A percentile compares a stretch with the other conserved stretches of the same genome.
These are phyloP conservation scores for Herpetomonas muscarum DNA, from an alignment of 208 protist species.

Conservation along the genomic window DNA sequence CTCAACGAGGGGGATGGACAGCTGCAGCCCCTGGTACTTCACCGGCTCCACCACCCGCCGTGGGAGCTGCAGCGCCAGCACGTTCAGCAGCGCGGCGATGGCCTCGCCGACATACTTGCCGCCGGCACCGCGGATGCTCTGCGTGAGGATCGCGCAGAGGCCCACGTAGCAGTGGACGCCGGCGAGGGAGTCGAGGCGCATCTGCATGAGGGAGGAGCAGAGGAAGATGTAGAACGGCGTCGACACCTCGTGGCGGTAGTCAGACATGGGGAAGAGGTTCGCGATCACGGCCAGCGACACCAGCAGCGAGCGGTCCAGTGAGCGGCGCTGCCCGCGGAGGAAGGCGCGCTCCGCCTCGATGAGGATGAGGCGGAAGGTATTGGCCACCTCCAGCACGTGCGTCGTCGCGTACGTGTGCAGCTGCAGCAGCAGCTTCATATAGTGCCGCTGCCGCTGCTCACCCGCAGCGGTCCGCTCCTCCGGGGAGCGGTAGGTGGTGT, in stretches of 20 bases:
- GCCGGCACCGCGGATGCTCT: constrained; percentile 20
- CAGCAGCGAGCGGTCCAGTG: constrained; percentile 29
- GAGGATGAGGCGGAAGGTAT: constrained; percentile 68
- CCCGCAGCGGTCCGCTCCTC: constrained; percentile 5
- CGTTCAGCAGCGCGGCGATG: constrained; percentile 58
- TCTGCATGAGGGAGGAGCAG: constrained; percentile 61
- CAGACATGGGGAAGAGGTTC: constrained; percentile 68
- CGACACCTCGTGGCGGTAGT: constrained; percentile 76
- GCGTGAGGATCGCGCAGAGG: constrained; percentile 40
- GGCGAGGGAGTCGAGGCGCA: constrained; percentile 39
- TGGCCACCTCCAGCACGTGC: constrained; percentile 53
- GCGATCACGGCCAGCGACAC: constrained; percentile 63
- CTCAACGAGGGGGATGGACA: constrained; percentile 62
- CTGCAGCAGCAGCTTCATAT: constrained; percentile 35
- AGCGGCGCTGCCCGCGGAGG: constrained; percentile 29
- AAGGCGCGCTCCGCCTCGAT: constrained; percentile 70
- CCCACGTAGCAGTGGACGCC: constrained; percentile 48
- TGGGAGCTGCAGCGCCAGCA: constrained; percentile 71
- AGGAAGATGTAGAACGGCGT: constrained; percentile 75
- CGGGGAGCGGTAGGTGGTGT: constrained; percentile 8
- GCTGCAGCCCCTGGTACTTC: constrained; percentile 44
- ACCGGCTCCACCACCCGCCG: constrained; percentile 41
- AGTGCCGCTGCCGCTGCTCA: constrained; percentile 14
- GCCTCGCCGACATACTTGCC: constrained; percentile 64
- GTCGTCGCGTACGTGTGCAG: constrained; percentile 46